Base-by-base conservation (phyloP, 2,329 filamentous ascomycete genomes). In the Aspergillus sp. region DNA sequence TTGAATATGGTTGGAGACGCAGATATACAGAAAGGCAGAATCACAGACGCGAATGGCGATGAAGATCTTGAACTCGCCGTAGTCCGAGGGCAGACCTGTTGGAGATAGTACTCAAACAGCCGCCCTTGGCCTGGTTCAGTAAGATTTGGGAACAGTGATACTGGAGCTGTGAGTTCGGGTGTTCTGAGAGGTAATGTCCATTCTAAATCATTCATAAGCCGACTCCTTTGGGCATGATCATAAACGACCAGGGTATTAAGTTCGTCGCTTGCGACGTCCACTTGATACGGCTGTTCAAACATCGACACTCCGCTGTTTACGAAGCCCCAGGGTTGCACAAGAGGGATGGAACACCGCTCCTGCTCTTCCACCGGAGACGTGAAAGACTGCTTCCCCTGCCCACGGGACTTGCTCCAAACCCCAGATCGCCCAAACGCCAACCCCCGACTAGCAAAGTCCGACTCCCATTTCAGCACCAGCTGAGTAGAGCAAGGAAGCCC, bases 351-450 rank as follows among this genome's bases (percentile, higher is more conserved):
- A 33, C 59, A 62, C 60, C 64, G 66, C 44, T 61, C 49, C 19
- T 56, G 56, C 30, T 60, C 56, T 32, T 57, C 52, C 1, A 51
- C 44, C 22, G 52, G 53, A 27, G 53, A 52, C 20, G 48, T 27
- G 43, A 59, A 27, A 41, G 54, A 49, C 44, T 53, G 44, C 51
- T 54, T 55, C 27, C 50, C 52, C 10, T 44, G 60, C 53, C 53
- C 33, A 37, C 51, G 53, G 37, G 51, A 46, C 50, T 68, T 68
- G 47, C 57, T 68, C 70, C 71, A 72, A 32, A 71, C 63, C 32
- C 71, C 70, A 20, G 67, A 58, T 45, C 70, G 60, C 4, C 71
- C 71, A 56, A 73, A 73, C 4, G 71, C 70, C 45, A 70, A 53
- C 9, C 70, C 71, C 7, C 66, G 67, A 45, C 60, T 67, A 45